Percentiles rank a stretch among this genome's conserved stretches.
phyloP scores from a whole-genome alignment of 176 grass and related monocot genomes.

The Zoysia japonica region DNA sequence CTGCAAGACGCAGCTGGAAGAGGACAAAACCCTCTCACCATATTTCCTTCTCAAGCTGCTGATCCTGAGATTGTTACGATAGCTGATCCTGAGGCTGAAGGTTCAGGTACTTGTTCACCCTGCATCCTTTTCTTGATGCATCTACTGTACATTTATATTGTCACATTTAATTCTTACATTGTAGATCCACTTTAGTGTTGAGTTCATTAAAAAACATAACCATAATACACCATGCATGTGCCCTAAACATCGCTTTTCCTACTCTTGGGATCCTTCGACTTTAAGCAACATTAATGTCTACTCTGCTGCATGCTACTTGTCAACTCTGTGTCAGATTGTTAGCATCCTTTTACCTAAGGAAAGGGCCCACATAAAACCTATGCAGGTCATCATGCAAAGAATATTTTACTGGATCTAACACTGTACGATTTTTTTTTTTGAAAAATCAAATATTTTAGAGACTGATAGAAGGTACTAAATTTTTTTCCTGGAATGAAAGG shows the following conservation, averaged over 20 bases:
- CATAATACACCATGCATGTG: neutral
- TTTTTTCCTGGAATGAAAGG: slow-evolving; percentile 20
- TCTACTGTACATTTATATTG: slow-evolving; percentile 4
- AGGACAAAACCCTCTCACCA: slow-evolving; percentile 77
- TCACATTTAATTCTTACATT: slow-evolving; percentile 17
- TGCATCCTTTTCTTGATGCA: slow-evolving; percentile 12
- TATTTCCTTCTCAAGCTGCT: slow-evolving; percentile 77
- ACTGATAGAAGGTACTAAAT: neutral
- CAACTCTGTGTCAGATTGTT: slow-evolving; percentile 7
- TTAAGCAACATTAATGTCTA: slow-evolving; percentile 1
- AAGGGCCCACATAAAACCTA: slow-evolving; percentile 1
- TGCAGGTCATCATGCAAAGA: slow-evolving; percentile 5
- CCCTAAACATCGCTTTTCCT: slow-evolving; percentile 7
- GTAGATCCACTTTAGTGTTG: slow-evolving; percentile 11
- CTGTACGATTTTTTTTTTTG: neutral
- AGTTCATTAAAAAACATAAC: neutral
- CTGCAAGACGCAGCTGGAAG: slow-evolving; percentile 95
- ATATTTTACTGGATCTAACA: slow-evolving; percentile 35
- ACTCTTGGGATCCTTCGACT: slow-evolving; percentile 13
- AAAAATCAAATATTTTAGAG: slow-evolving; percentile 8
- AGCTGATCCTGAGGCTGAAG: slow-evolving; percentile 65
- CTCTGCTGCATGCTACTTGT: neutral
- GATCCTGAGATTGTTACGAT: slow-evolving; percentile 94
- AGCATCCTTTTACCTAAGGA: slow-evolving; percentile 7
- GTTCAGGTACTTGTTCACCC: slow-evolving; percentile 55